Percentiles rank a stretch among this genome's conserved stretches.
phyloP scores from a whole-genome alignment of 768 basidiomycete species.

The Rhodotorula graminis region DNA sequence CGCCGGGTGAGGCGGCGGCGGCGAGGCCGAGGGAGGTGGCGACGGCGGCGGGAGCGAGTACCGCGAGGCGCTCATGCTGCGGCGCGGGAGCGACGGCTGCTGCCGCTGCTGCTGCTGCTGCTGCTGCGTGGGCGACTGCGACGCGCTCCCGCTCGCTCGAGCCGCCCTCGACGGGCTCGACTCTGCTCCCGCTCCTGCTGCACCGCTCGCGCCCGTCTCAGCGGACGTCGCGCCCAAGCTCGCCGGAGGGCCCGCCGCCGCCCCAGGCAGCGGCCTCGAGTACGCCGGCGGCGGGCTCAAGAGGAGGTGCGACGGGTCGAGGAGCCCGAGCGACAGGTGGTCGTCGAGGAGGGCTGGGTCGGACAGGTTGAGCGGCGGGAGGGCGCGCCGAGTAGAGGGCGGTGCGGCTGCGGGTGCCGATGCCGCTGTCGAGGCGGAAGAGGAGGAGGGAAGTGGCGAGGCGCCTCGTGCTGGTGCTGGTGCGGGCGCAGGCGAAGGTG shows the following conservation, averaged over 20 bases:
- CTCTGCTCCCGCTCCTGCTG: no score
- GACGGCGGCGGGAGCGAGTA: background rate
- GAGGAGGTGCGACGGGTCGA: slow-evolving; percentile 26
- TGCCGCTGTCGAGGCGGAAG: no score
- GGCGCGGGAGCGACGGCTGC: no score
- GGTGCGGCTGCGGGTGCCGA: background rate
- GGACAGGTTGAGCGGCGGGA: background rate
- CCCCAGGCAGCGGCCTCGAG: background rate
- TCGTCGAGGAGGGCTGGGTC: slow-evolving; percentile 8
- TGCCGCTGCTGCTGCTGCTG: background rate
- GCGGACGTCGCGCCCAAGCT: background rate
- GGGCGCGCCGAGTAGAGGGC: background rate
- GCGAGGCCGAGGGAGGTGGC: background rate
- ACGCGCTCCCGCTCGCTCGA: no score
- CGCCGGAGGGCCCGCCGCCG: background rate
- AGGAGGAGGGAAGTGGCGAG: no score
- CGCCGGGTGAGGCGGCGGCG: background rate
- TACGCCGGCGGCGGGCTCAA: slow-evolving; percentile 23
- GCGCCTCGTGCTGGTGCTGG: background rate
- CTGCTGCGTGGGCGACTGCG: background rate
- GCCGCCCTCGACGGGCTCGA: no score
- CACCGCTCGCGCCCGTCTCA: no score
- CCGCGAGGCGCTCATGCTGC: background rate
- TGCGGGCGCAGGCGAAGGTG: background rate
- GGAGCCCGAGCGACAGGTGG: slow-evolving; percentile 26